Evolutionary conservation across 163 green algal species (phyloP).

Genomic region (Picocystis sp.): DNA sequence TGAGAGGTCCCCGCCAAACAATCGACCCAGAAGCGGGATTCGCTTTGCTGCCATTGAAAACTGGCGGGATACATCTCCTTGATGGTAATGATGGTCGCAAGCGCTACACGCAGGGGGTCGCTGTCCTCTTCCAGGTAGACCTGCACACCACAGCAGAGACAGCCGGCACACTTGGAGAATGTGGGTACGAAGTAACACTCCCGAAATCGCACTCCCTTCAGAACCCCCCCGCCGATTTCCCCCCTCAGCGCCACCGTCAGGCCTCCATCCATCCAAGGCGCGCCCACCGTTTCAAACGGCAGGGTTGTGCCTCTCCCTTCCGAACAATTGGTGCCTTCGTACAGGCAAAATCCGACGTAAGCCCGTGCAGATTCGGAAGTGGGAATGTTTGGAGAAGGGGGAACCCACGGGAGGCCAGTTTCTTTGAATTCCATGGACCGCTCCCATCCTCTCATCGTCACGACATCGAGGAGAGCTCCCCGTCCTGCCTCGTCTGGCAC

Average conservation of each 20-base stretch:
- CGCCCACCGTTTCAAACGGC: constrained; percentile 24
- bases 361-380: constrained; percentile 18
- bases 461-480: constrained; percentile 14
- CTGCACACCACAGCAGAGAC: constrained; percentile 15
- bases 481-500: constrained; percentile 12
- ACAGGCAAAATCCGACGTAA: constrained; percentile 22
- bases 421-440: constrained; percentile 16
- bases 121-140: not conserved
- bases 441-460: constrained; percentile 16
- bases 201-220: constrained; percentile 7
- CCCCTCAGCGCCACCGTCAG: constrained; percentile 8
- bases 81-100: constrained; percentile 2
- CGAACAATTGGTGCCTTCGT: constrained; percentile 25
- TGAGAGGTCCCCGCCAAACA: constrained; percentile 6
- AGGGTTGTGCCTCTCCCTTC: constrained; percentile 24
- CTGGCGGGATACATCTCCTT: constrained; percentile 13
- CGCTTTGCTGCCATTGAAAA: constrained; percentile 9
- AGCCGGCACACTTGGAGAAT: constrained; percentile 17
- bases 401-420: constrained; percentile 24
- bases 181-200: constrained; percentile 19
- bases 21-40: constrained; percentile 12
- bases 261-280: constrained; percentile 18
- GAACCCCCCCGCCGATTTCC: not conserved
- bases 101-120: too few species aligned
- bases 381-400: constrained; percentile 30